Base-by-base conservation (phyloP, 495 filamentous ascomycete genomes). In the Daldinia caldariorum region DNA sequence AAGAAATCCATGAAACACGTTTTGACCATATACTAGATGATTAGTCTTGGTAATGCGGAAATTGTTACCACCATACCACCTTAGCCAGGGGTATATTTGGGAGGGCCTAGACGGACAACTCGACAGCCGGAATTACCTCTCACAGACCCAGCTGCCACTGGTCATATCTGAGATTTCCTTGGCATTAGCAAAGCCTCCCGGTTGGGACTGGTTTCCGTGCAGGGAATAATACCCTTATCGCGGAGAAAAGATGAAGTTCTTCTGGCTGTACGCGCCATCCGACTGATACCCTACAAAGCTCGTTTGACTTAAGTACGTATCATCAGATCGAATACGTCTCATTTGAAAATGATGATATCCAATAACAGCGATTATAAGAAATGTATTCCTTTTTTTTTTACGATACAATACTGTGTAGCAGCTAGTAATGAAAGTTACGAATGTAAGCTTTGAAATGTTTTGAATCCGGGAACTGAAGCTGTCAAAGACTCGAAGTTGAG, bases 1-100 rank as follows among this genome's bases (percentile, higher is more conserved):
- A 66, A 55, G 54, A 75, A 73, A 58, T 61, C 60, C 59, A 66
- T 79, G 80, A 82, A 81, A 80, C 80, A 77, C 75, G 76, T 80
- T 78, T 81, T 63, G 78, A 71, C 76, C 65, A 68, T 69, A 35
- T 50, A 47, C 64, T 64, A 58, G 72, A 67, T 61, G 53, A 41
- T 58, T 45, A 31, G 61, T 64, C 60, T 55, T 53, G 49, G 53
- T 37, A 56, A 37, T 56, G 39, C 26, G 66, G 61, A 69, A 70
- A 63, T 63, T 26, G 3, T 3, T 26, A 26, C 26, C 26, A 26
- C 26, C 26, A 1, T 68, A 63, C 58, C 56, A 58, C 56, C 12
- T 67, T 38, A 45, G 67, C 67, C 47, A 39, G 61, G 64, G 59
- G 26, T 26, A 26, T 69, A 18, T 57, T 54, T 31, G 67, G 43